A percentile compares a stretch with the other conserved stretches of the same genome.
Evolutionary conservation across 352 stramenopile genomes (phyloP).

Genomic region (Phytophthora tubulina): DNA sequence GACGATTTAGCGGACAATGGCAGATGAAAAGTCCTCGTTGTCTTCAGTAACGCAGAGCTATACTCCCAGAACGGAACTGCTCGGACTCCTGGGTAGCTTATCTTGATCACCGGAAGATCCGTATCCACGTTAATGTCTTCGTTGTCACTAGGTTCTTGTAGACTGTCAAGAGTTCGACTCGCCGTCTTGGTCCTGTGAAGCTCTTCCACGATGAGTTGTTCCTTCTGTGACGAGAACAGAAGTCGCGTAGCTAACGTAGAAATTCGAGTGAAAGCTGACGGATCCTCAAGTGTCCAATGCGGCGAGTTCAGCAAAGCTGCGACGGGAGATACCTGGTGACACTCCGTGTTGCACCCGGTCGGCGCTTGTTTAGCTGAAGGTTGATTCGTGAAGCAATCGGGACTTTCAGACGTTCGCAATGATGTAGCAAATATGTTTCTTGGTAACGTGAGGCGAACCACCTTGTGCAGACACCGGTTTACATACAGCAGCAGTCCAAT

Average conservation of each 20-base stretch:
- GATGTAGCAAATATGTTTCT: slow-evolving; percentile 39
- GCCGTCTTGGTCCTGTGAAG: slow-evolving; percentile 37
- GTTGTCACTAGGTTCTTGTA: slow-evolving; percentile 17
- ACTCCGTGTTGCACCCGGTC: slow-evolving; percentile 9
- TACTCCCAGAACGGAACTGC: slow-evolving; percentile 38
- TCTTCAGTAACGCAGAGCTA: not conserved
- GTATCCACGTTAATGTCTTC: slow-evolving; percentile 17
- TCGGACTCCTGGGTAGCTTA: slow-evolving; percentile 15
- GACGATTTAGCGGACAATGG: slow-evolving; percentile 5
- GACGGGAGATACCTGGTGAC: slow-evolving; percentile 29
- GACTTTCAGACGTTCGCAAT: not conserved
- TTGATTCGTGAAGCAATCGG: slow-evolving; percentile 1
- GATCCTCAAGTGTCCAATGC: slow-evolving; percentile 36
- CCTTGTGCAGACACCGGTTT: slow-evolving; percentile 55
- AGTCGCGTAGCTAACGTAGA: slow-evolving; percentile 20
- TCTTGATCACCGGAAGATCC: slow-evolving; percentile 30
- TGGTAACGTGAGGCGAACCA: slow-evolving; percentile 48
- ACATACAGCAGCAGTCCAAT: slow-evolving; percentile 53
- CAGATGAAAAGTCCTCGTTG: slow-evolving; percentile 9
- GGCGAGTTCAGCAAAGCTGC: slow-evolving; percentile 38
- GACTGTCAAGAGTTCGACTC: slow-evolving; percentile 14
- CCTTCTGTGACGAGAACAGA: slow-evolving; percentile 57
- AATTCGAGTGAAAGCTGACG: slow-evolving; percentile 31
- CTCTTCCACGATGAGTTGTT: slow-evolving; percentile 44
- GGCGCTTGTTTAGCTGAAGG: not conserved